These are phyloP conservation scores for Rhizomucor pusillus DNA, from an alignment of 371 early-diverging fungal genomes.

Conservation along the genomic window DNA sequence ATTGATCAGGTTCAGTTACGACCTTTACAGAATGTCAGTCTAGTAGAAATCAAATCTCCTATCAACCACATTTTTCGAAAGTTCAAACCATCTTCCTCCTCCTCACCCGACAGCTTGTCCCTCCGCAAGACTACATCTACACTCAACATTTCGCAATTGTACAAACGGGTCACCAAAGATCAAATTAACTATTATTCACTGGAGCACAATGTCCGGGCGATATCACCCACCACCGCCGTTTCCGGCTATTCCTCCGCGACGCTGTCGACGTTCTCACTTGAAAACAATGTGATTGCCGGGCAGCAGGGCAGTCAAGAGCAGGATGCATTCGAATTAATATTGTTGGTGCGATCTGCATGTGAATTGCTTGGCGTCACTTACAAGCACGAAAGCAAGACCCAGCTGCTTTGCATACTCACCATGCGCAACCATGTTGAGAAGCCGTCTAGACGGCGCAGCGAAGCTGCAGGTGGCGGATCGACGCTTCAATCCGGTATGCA, in stretches of 20 bases:
- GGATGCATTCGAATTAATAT: constrained; percentile 37
- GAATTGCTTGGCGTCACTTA: constrained; percentile 45
- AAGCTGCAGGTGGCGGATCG: too few species aligned
- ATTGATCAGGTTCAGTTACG: constrained; percentile 28
- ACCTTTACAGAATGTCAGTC: constrained; percentile 15
- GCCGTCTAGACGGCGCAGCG: too few species aligned
- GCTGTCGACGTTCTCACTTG: constrained; percentile 11
- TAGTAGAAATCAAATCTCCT: constrained; percentile 25
- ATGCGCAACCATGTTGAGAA: too few species aligned
- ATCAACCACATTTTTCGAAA: constrained; percentile 30
- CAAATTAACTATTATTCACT: constrained; percentile 40
- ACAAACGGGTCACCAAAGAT: constrained; percentile 37
- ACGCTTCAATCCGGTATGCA: too few species aligned
- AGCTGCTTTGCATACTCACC: too few species aligned
- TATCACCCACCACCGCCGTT: constrained; percentile 23
- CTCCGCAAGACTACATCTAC: constrained; percentile 22
- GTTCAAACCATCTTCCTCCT: constrained; percentile 23
- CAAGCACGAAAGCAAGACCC: constrained; percentile 30
- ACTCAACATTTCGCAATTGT: constrained; percentile 32
- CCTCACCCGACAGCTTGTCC: constrained; percentile 1
- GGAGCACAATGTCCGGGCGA: constrained; percentile 29
- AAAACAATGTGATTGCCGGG: constrained; percentile 4
- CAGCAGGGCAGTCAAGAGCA: constrained; percentile 10
- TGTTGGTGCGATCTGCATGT: constrained; percentile 33
- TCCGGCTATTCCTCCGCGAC: constrained; percentile 12